Evolutionary conservation across 352 stramenopile species (phyloP), one percentile per base, ranked within the genome.

Genomic region (Pseudoperonospora humuli): DNA sequence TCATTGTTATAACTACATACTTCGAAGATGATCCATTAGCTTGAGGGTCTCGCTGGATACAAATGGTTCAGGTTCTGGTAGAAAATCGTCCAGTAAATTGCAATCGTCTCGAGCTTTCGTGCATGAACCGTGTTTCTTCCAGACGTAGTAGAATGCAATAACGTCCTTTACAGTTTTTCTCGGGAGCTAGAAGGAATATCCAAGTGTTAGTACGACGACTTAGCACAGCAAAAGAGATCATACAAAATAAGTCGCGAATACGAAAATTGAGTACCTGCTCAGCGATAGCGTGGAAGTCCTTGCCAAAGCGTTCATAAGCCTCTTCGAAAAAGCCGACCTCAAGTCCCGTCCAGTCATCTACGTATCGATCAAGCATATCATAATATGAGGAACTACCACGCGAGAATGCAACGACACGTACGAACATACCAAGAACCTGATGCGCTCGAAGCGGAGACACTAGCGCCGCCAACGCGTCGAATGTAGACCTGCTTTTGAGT

Each of bases 141-240:
- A 93, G 20, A 90, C 64, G 43, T 93, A 93, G 39, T 92, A 93
- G 20, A 91, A 81, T 8, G 67, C 69, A 19, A 93, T 81, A 13
- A 66, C 70, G 36, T 92, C 69, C 20, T 75, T 74, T 6, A 73
- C 60, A 0, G 39, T 67, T 47, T 93, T 93, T 13, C 61, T 55
- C 7, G 64, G 54, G 7, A 93, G 60, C 81, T 91, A 31, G 20
- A 11, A 35, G 5, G 36, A 23, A 20, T n/a, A 50, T n/a, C 2
- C 23, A 45, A 13, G 11, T 3, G 17, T 27, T 9, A 34, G 33
- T 3, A 26, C n/a, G 29, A 43, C 31, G 15, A 38, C 15, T 38
- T 11, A 47, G 21, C n/a, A 18, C 24, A 10, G 5, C 38, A 23
- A 7, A 34, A 17, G 7, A 20, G 15, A 8, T 23, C 40, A 1